A percentile compares a stretch with the other conserved stretches of the same genome.
phyloP scores from a whole-genome alignment of 192 early-diverging fungal genomes.

The Glomus cerebriforme region DNA sequence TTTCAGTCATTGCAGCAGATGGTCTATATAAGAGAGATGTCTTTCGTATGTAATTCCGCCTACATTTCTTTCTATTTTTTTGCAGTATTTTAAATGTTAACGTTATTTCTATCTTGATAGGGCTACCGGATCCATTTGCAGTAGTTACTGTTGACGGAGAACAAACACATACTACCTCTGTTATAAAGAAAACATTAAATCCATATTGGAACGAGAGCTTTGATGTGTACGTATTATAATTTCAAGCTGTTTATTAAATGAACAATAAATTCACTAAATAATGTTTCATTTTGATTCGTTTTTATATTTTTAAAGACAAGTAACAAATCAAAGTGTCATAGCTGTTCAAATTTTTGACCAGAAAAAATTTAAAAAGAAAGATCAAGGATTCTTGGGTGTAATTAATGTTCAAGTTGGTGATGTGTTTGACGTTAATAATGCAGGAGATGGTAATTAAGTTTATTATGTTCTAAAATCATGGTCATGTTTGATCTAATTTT shows the following conservation, averaged over 20 bases:
- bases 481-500: background rate
- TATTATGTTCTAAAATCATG: background rate
- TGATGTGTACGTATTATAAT: slow-evolving; percentile 58
- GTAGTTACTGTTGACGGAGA: slow-evolving; percentile 94
- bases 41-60: slow-evolving; percentile 63
- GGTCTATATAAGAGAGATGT: slow-evolving; percentile 89
- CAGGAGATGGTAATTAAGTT: slow-evolving; percentile 61
- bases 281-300: background rate
- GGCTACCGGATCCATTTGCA: slow-evolving; percentile 94
- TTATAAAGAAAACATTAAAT: slow-evolving; percentile 85
- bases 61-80: background rate
- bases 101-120: slow-evolving; percentile 36
- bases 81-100: background rate
- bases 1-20: slow-evolving; percentile 86
- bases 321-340: slow-evolving; percentile 74
- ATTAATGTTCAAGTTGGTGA: slow-evolving; percentile 83
- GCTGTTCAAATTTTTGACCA: slow-evolving; percentile 98
- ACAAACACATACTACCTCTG: slow-evolving; percentile 90
- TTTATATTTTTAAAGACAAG: slow-evolving; percentile 50
- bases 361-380: slow-evolving; percentile 91
- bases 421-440: slow-evolving; percentile 75
- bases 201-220: slow-evolving; percentile 97
- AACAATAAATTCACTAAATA: background rate
- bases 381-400: slow-evolving; percentile 90
- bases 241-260: background rate